A percentile compares a stretch with the other conserved stretches of the same genome.
These are phyloP conservation scores for Parachaetomium inaequale DNA, from an alignment of 495 filamentous ascomycete genomes.

Conservation along the genomic window DNA sequence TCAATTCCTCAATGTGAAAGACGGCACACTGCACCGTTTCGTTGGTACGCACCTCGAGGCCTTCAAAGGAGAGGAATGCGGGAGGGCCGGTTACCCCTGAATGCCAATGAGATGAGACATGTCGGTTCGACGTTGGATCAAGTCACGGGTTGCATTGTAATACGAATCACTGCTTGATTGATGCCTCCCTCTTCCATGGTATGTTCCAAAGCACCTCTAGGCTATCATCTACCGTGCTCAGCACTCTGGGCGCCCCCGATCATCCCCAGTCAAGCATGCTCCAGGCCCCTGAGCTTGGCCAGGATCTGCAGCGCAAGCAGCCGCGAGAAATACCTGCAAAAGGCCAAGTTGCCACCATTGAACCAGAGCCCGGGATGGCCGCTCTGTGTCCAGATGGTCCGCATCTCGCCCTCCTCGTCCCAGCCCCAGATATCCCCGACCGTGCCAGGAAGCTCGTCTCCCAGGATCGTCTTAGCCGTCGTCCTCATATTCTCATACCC, in stretches of 20 bases:
- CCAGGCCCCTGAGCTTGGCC: constrained; percentile 55
- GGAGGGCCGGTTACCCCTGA: no score
- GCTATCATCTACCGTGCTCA: not conserved
- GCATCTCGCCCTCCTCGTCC: constrained; percentile 71
- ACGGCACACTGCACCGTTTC: no score
- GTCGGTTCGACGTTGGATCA: no score
- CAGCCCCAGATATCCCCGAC: constrained; percentile 73
- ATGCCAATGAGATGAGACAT: no score
- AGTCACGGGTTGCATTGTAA: no score
- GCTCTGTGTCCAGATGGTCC: constrained; percentile 64
- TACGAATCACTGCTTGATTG: no score
- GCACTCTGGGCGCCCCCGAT: no score
- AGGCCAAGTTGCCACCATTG: constrained; percentile 74
- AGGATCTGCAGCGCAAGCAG: constrained; percentile 75
- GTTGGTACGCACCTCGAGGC: no score
- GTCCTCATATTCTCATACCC: constrained; percentile 80
- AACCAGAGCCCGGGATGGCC: constrained; percentile 80
- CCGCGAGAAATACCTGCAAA: constrained; percentile 69
- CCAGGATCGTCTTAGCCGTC: constrained; percentile 59
- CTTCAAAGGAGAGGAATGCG: no score
- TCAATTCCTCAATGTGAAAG: no score
- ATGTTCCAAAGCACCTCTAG: not conserved
- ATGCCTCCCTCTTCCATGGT: not conserved
- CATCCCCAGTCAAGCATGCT: not conserved
- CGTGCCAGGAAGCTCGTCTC: constrained; percentile 63